phyloP scores from a whole-genome alignment of 768 basidiomycete species.

The Dentipellis sp. region DNA sequence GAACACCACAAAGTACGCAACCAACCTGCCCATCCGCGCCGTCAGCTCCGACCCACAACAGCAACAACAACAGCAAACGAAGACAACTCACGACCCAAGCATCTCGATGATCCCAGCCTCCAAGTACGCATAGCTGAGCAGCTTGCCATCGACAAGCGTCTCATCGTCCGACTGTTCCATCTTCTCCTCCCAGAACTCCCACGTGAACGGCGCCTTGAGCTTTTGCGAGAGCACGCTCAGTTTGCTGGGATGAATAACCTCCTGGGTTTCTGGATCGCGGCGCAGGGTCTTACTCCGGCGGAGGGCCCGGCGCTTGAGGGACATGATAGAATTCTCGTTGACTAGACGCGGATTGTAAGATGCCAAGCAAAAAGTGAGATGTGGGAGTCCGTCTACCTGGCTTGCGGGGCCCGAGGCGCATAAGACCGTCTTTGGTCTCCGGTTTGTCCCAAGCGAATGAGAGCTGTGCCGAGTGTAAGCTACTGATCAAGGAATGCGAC shows the following conservation, averaged over 20 bases:
- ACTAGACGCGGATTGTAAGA: conserved; percentile 25
- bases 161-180: conserved; percentile 47
- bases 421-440: conserved; percentile 54
- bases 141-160: conserved; percentile 48
- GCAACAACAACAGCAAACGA: neutral
- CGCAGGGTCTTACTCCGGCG: conserved; percentile 44
- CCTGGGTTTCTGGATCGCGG: conserved; percentile 44
- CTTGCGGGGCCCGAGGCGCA: conserved; percentile 59
- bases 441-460: conserved; percentile 70
- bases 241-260: conserved; percentile 32
- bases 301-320: conserved; percentile 47
- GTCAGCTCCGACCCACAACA: neutral
- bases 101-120: conserved; percentile 58
- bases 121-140: conserved; percentile 59
- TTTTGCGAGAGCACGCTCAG: conserved; percentile 28
- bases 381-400: conserved; percentile 33
- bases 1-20: conserved; percentile 61
- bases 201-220: conserved; percentile 44
- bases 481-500: neutral
- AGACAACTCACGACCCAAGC: conserved; percentile 37
- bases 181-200: conserved; percentile 48
- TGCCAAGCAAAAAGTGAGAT: neutral
- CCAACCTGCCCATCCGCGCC: conserved; percentile 27
- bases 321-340: conserved; percentile 42
- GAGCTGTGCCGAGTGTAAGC: conserved; percentile 26